Evolutionary conservation across 2,329 filamentous ascomycete species (phyloP).

Genomic region (Microcyclospora tardicrescens): DNA sequence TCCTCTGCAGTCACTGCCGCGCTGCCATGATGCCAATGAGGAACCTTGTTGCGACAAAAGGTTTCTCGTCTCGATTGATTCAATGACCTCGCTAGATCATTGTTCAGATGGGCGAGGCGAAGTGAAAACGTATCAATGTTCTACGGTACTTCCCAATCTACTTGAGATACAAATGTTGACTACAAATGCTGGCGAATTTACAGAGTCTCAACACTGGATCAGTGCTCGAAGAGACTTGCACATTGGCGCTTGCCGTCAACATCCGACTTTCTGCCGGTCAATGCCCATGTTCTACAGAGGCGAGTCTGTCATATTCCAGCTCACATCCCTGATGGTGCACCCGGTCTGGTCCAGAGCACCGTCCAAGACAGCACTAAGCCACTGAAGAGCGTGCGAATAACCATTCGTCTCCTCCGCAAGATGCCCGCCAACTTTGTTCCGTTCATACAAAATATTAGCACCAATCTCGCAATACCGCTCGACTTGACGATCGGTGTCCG

Average conservation of each 20-base stretch:
- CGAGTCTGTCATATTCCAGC: slow-evolving; percentile 7
- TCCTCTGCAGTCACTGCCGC: too few relatives aligned
- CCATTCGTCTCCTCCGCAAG: slow-evolving; percentile 24
- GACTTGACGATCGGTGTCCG: slow-evolving; percentile 33
- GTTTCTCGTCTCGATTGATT: too few relatives aligned
- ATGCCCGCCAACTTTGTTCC: slow-evolving; percentile 34
- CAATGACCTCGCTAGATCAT: too few relatives aligned
- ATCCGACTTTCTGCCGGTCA: neutral
- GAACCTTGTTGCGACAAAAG: too few relatives aligned
- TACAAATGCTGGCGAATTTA: too few relatives aligned
- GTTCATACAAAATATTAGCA: slow-evolving; percentile 32
- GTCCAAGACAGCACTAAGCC: slow-evolving; percentile 12
- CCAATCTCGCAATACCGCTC: slow-evolving; percentile 29
- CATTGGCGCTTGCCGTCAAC: too few relatives aligned
- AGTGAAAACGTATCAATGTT: too few relatives aligned
- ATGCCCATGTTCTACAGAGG: slow-evolving; percentile 1
- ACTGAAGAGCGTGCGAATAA: slow-evolving; percentile 19
- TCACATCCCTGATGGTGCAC: slow-evolving; percentile 17
- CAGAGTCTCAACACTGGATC: too few relatives aligned
- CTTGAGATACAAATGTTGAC: too few relatives aligned
- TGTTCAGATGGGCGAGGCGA: too few relatives aligned
- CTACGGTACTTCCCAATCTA: too few relatives aligned
- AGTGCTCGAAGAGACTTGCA: neutral
- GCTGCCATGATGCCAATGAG: too few relatives aligned
- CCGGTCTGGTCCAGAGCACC: slow-evolving; percentile 14